Evolutionary conservation across 1,284 basidiomycete species (phyloP), one percentile per base, ranked within the genome.

Genomic region (Mycena citricolor): DNA sequence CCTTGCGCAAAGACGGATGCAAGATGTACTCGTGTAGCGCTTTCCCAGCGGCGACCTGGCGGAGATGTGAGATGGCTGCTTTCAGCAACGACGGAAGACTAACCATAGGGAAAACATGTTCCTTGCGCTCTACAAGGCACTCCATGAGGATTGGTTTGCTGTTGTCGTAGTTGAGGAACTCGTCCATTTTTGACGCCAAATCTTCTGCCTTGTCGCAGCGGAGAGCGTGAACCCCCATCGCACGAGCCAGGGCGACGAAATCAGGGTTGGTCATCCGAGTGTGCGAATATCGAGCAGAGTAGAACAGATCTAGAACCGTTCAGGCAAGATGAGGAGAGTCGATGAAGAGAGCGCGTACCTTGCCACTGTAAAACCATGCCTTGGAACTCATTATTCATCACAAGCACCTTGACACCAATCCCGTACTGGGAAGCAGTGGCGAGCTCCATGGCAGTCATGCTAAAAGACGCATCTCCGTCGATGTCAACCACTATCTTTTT

Each of bases 281-380:
- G 71, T 97, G 93, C 22, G 94, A 93, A 70, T 97, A 95, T 26
- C 95, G 82, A 34, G 83, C 77, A 51, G 94, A 89, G 68, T 98
- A 98, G 77, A 98, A 98, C 12, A 98, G 79, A 65, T 98, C 93
- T 85, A 54, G 3, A 24, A 19, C n/a, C 20, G 32, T 47, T 19
- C 42, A 53, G 16, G 26, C 30, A 10, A 8, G 30, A 39, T 21
- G 23, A 31, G 22, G 39, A 24, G 8, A 16, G 38, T 14, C 24
- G 44, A 16, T 23, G 25, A 28, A 33, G 38, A n/a, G 25, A 23
- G 19, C 8, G 61, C 72, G 41, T 58, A 86, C 86, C 89, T 77
- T 98, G 95, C 95, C 95, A 98, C 73, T 99, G 95, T 39, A 93
- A 73, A 14, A 98, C 95, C 95, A 99, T 98, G 44, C 95, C 95